These are phyloP conservation scores for Malus orientalis DNA, from an alignment of 306 rosid species.

Conservation along the genomic window DNA sequence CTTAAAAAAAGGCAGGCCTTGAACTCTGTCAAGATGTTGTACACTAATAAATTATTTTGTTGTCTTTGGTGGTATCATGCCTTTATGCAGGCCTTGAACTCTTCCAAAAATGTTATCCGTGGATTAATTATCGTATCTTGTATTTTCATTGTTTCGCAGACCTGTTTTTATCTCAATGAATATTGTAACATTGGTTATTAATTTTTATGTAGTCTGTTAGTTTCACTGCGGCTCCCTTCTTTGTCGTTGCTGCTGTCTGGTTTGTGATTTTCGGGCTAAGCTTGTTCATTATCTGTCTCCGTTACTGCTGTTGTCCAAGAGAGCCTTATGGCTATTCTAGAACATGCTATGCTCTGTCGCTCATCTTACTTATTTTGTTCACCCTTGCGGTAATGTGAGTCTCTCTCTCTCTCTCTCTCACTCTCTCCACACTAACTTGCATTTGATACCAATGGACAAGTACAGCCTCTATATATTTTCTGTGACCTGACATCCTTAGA, in stretches of 20 bases:
- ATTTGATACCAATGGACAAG: neutral
- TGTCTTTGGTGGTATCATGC: neutral
- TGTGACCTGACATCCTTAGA: neutral
- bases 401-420: slow-evolving; percentile 20
- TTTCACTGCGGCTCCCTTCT: slow-evolving; percentile 62
- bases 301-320: slow-evolving; percentile 55
- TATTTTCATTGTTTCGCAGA: neutral
- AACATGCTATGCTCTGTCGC: slow-evolving; percentile 39
- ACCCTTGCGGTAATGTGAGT: slow-evolving; percentile 61
- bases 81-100: neutral
- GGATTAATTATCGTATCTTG: neutral
- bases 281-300: slow-evolving; percentile 34
- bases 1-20: neutral
- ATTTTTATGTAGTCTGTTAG: slow-evolving; percentile 63
- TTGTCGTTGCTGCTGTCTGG: slow-evolving; percentile 52
- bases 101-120: neutral
- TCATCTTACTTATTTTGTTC: slow-evolving; percentile 56
- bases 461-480: neutral
- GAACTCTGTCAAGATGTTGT: neutral
- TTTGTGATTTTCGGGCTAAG: slow-evolving; percentile 53
- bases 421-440: neutral
- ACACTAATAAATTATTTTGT: neutral
- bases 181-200: slow-evolving; percentile 11
- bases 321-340: slow-evolving; percentile 57
- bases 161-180: neutral